Evolutionary conservation across 2,329 filamentous ascomycete species (phyloP), one percentile per base, ranked within the genome.

Genomic region (Calycina marina): DNA sequence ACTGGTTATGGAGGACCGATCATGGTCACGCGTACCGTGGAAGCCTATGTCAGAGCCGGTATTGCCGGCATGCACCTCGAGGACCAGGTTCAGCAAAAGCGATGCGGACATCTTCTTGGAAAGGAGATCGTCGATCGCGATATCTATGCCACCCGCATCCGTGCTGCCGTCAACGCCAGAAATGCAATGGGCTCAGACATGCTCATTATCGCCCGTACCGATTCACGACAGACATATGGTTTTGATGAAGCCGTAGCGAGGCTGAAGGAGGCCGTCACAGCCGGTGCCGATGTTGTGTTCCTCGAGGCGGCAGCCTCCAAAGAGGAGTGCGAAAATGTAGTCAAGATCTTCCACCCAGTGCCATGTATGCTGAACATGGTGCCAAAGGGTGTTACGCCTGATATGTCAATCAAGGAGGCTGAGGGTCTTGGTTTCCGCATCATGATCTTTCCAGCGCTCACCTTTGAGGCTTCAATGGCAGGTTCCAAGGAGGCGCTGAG

Each of bases 201-300:
- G 20, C 61, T 77, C 14, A 60, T 78, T 34, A 76, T 78, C 37
- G 72, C 72, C 1, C 59, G 73, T 12, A 77, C 72, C 0, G 73
- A 77, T 41, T 67, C 72, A 2, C 52, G 73, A 3, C 69, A 73
- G 40, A 54, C 58, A 0, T 56, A 60, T 4, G 72, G 71, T 0
- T 77, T 67, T 38, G 67, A 69, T 6, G 69, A 67, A 44, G 65
- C 67, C 3, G 50, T 74, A 10, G 43, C 43, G 2, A 54, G 71
- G 2, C 52, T 77, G 11, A 56, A 56, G 32, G 59, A 52, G 0
- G 72, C 72, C 0, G 53, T 62, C 1, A 57, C 58, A 2, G 62
- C 61, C 9, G 71, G 72, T 13, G 72, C 71, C 2, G 72, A 77
- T 42, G 65, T 67, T 2, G 64, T 61, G 0, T 67, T 77, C 37